Conservation (phyloP, 768 basidiomycete genomes). For the Sporobolomyces pararoseus region DNA sequence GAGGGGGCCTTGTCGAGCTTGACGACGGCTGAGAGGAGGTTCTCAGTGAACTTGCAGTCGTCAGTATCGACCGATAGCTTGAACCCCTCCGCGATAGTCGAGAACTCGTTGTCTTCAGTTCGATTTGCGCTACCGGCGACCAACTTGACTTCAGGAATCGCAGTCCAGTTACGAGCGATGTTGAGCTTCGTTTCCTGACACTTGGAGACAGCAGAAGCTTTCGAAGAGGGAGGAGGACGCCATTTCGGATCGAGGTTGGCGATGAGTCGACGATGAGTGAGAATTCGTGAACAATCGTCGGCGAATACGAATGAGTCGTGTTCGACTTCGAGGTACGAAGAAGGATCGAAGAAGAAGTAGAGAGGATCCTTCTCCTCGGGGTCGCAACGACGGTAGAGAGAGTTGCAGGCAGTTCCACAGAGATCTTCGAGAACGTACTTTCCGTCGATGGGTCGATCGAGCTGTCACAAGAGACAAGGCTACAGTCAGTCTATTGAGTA, state of each 20-base stretch:
- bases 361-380: constrained; percentile 54
- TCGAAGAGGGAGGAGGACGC: constrained; percentile 56
- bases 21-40: constrained; percentile 71
- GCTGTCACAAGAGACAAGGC: constrained; percentile 33
- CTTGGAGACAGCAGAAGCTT: constrained; percentile 47
- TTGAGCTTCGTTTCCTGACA: constrained; percentile 49
- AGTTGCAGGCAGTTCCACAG: constrained; percentile 82
- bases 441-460: constrained; percentile 80
- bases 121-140: constrained; percentile 11
- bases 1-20: constrained; percentile 58
- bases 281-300: constrained; percentile 67
- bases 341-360: constrained; percentile 73
- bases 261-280: constrained; percentile 72
- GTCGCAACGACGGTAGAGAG: constrained; percentile 67
- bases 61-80: constrained; percentile 58
- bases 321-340: constrained; percentile 66
- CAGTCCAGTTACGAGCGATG: constrained; percentile 16
- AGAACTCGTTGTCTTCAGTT: constrained; percentile 57
- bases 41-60: constrained; percentile 69
- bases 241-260: constrained; percentile 70
- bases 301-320: constrained; percentile 85
- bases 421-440: constrained; percentile 71
- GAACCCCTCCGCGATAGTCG: constrained; percentile 60
- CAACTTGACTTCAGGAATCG: constrained; percentile 38
- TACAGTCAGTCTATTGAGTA: too few relatives aligned